phyloP scores from a whole-genome alignment of 495 filamentous ascomycete species.

The Xylaria curta region DNA sequence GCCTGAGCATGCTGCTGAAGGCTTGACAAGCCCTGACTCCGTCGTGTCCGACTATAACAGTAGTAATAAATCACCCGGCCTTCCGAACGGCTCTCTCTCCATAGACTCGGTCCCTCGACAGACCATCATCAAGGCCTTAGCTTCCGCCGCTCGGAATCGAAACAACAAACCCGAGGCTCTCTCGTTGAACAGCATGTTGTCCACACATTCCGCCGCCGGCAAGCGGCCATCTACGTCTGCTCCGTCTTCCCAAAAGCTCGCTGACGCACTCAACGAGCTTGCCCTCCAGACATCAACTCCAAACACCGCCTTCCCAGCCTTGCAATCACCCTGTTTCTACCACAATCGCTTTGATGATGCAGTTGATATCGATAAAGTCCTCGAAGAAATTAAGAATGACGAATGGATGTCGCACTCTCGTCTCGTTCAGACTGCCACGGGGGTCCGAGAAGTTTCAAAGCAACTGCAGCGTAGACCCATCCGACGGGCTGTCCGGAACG shows the following conservation, averaged over 20 bases:
- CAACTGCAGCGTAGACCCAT: conserved; percentile 89
- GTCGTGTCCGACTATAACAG: conserved; percentile 45
- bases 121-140: conserved; percentile 87
- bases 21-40: conserved; percentile 28
- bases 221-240: conserved; percentile 53
- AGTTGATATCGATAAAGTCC: conserved; percentile 90
- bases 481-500: conserved; percentile 81
- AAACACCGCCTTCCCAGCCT: conserved; percentile 66
- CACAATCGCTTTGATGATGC: conserved; percentile 95
- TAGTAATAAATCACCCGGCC: conserved; percentile 50
- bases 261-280: conserved; percentile 68
- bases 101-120: conserved; percentile 79
- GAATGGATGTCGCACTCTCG: conserved; percentile 91
- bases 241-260: conserved; percentile 66
- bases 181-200: conserved; percentile 61
- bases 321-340: conserved; percentile 96
- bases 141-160: conserved; percentile 66
- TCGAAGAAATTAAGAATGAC: conserved; percentile 91
- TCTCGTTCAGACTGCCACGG: conserved; percentile 90
- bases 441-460: conserved; percentile 92
- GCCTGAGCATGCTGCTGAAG: conserved; percentile 33
- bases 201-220: conserved; percentile 49
- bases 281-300: conserved; percentile 60
- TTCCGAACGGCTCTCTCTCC: conserved; percentile 67
- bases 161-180: conserved; percentile 63